Percentiles rank a stretch among this genome's conserved stretches.
These are phyloP conservation scores for Phallus indusiatus DNA, from an alignment of 768 basidiomycete genomes.

Conservation along the genomic window DNA sequence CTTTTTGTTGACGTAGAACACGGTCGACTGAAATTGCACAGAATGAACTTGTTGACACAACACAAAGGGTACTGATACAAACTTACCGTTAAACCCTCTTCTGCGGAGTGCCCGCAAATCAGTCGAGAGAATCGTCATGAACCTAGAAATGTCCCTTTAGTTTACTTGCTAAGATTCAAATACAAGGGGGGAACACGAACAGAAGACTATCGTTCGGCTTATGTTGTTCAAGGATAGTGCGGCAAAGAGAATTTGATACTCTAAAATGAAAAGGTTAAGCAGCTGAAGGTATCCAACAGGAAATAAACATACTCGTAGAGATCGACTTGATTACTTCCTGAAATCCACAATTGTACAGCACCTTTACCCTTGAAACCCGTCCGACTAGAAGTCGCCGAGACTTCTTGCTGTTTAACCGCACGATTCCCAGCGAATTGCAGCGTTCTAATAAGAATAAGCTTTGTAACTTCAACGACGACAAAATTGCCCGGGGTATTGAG, in stretches of 20 bases:
- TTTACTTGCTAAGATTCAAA: background rate
- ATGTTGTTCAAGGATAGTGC: conserved; percentile 63
- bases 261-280: conserved; percentile 28
- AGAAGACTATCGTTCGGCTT: conserved; percentile 83
- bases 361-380: conserved; percentile 33
- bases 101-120: conserved; percentile 73
- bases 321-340: conserved; percentile 65
- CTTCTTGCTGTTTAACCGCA: conserved; percentile 48
- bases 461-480: conserved; percentile 57
- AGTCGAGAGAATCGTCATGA: conserved; percentile 91
- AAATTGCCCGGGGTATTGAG: conserved; percentile 55
- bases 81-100: conserved; percentile 75
- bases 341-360: conserved; percentile 71
- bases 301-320: conserved; percentile 76
- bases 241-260: conserved; percentile 77
- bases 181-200: conserved; percentile 15
- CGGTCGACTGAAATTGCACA: conserved; percentile 56
- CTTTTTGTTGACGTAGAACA: conserved; percentile 76
- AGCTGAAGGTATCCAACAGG: background rate
- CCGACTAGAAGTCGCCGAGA: conserved; percentile 61
- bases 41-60: conserved; percentile 19
- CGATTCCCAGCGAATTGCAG: conserved; percentile 43
- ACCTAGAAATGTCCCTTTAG: background rate
- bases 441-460: conserved; percentile 52
- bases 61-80: background rate